Evolutionary conservation across 371 early-diverging fungal genomes (phyloP).

Genomic region (Rhizopus delemar): DNA sequence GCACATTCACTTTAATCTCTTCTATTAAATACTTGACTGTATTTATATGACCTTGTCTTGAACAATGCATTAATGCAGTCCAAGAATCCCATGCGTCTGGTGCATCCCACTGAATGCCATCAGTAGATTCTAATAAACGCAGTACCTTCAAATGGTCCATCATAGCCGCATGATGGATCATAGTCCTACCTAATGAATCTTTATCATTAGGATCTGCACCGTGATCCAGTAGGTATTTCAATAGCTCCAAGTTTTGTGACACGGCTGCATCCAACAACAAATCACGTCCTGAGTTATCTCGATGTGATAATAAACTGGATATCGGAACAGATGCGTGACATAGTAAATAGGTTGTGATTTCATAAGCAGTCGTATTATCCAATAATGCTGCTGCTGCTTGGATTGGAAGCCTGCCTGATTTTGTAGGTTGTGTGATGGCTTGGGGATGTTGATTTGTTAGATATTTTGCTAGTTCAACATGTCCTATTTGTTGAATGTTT

Average conservation of each 20-base stretch:
- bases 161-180: slow-evolving; percentile 56
- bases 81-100: slow-evolving; percentile 53
- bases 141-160: slow-evolving; percentile 41
- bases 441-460: slow-evolving; percentile 39
- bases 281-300: slow-evolving; percentile 51
- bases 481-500: slow-evolving; percentile 26
- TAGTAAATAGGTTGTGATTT: slow-evolving; percentile 28
- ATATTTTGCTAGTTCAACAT: slow-evolving; percentile 38
- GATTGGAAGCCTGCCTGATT: slow-evolving; percentile 48
- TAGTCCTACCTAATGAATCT: slow-evolving; percentile 47
- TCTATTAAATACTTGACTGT: slow-evolving; percentile 36
- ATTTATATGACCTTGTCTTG: slow-evolving; percentile 41
- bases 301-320: slow-evolving; percentile 21
- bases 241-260: slow-evolving; percentile 35
- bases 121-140: slow-evolving; percentile 13
- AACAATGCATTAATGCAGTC: slow-evolving; percentile 56
- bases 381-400: slow-evolving; percentile 48
- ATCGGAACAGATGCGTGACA: slow-evolving; percentile 18
- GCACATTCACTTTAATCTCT: slow-evolving; percentile 17
- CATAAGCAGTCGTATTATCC: slow-evolving; percentile 10
- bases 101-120: slow-evolving; percentile 31
- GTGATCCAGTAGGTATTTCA: slow-evolving; percentile 31
- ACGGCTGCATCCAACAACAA: slow-evolving; percentile 47
- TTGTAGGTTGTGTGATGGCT: slow-evolving; percentile 34
- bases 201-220: slow-evolving; percentile 40